Base-by-base conservation (phyloP, 2,329 filamentous ascomycete genomes). In the Diaporthe sp. region DNA sequence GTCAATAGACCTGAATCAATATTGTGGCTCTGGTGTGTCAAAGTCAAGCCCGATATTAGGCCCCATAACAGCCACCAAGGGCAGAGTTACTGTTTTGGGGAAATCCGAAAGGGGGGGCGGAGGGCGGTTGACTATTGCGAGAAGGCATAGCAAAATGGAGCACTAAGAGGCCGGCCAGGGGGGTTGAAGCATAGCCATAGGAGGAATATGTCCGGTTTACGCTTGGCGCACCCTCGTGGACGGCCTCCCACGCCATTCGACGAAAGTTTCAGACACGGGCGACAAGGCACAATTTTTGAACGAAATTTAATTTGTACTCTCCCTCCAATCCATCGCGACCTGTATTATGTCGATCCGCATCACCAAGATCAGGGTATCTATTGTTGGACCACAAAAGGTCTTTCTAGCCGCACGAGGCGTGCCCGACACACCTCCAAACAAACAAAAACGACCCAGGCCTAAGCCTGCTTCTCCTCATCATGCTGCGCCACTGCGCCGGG, bases 361-460 rank as follows among this genome's bases (percentile, higher is more conserved):
- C 32, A 53, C 32, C 22, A 68, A 68, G 47, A 68, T 68, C 47
- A 68, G 63, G 63, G 47, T 68, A 68, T 68, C 63, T 68, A 39
- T 39, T 53, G 32, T 37, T 39, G 32, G 59, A 65, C 61, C 61
- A 25, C 30, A 35, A 50, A 25, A 9, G 39, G 39, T 32, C 59
- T 13, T 15, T 47, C 15, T 15, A 61, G n/a, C 35, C n/a, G 37
- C 59, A 25, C 59, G 27, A 22, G 15, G 35, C 13, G 27, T 56
- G 17, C 27, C 6, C 15, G 13, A 37, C 32, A 13, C 15, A 51
- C 15, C 9, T 12, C n/a, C 22, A 35, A 55, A 10, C 17, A 1
- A 44, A 9, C 30, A 4, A n/a, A 4, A 5, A 19, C 25, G 9
- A 27, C 32, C n/a, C 30, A 53, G 7, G 58, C n/a, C 32, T 53